A percentile compares a stretch with the other conserved stretches of the same genome.
These are phyloP conservation scores for Colletotrichum navitas DNA, from an alignment of 2,329 filamentous ascomycete species.

Conservation along the genomic window DNA sequence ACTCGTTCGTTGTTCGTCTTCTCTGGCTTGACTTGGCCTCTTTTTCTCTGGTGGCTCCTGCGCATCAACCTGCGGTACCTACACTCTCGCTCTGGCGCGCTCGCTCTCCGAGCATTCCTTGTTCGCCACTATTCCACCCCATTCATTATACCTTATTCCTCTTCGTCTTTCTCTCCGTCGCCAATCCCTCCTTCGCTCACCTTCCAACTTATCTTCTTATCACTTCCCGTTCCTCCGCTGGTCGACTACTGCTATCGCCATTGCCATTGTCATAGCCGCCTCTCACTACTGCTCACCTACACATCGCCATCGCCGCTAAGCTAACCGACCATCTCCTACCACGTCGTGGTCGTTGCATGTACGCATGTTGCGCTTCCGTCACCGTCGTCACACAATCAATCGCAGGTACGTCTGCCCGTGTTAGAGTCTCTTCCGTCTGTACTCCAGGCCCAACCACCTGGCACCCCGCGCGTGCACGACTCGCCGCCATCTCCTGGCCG, in stretches of 20 bases:
- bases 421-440: slow-evolving; percentile 21
- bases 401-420: slow-evolving; percentile 27
- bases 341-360: slow-evolving; percentile 3
- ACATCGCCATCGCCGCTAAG: not conserved
- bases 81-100: slow-evolving; percentile 4
- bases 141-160: slow-evolving; percentile 9
- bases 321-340: not conserved
- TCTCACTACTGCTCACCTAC: slow-evolving; percentile 6
- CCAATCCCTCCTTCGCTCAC: not conserved
- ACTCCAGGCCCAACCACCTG: slow-evolving; percentile 9
- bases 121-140: slow-evolving; percentile 9
- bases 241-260: slow-evolving; percentile 1
- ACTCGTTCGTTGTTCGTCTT: slow-evolving; percentile 28
- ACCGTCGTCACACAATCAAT: slow-evolving; percentile 8
- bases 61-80: slow-evolving; percentile 13
- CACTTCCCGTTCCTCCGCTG: slow-evolving; percentile 3
- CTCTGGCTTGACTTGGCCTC: slow-evolving; percentile 32
- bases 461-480: slow-evolving; percentile 14
- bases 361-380: slow-evolving; percentile 11
- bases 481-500: slow-evolving; percentile 23
- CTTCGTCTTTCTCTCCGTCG: slow-evolving; percentile 6
- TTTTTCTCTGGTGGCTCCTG: slow-evolving; percentile 34
- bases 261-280: not conserved
- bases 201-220: slow-evolving; percentile 1
- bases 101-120: slow-evolving; percentile 3